Base-by-base conservation (phyloP, 2,329 filamentous ascomycete species). In the Botryotinia calthae region DNA sequence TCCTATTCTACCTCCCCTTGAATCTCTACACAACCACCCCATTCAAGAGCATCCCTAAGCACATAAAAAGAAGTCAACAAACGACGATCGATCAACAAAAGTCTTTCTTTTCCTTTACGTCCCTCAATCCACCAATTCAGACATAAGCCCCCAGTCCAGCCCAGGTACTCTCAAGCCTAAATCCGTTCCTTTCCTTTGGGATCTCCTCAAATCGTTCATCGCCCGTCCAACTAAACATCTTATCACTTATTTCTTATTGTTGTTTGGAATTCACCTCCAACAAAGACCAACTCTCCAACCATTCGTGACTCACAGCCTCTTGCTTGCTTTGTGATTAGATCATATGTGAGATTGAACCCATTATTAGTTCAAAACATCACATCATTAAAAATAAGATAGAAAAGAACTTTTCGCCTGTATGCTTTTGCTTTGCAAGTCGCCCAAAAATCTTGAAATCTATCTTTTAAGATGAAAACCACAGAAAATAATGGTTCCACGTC, bases 181-280 rank as follows among this genome's bases (percentile, higher is more conserved):
- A 28, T 34, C 25, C 62, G 20, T 31, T 31, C 64, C 25, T 37
- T 40, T 68, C 12, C 48, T 46, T 44, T 58, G 28, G 40, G 40
- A 58, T 69, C 40, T 44, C 42, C 37, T 68, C 48, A 42, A 56
- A 28, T 34, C 37, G 18, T 51, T 51, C 66, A 44, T 69, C 51
- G 51, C n/a, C 48, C 66, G 66, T 69, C 37, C 66, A 56, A 68
- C 65, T 68, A 14, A 25, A 20, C 22, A 56, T 68, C 51, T 58
- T 59, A 37, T 66, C 44, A 37, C 51, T 69, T 37, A 25, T 58
- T 42, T 31, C 14, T 44, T 76, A 79, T 76, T 73, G 76, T 76
- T 76, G 76, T 66, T 75, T 74, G 75, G 28, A n/a, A 44, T 75
- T 76, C 77, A 79, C 78, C 77, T 78, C 77, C 77, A 74, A 74